phyloP scores from a whole-genome alignment of 2,329 filamentous ascomycete genomes.

The Phaeosphaeriaceae sp. region DNA sequence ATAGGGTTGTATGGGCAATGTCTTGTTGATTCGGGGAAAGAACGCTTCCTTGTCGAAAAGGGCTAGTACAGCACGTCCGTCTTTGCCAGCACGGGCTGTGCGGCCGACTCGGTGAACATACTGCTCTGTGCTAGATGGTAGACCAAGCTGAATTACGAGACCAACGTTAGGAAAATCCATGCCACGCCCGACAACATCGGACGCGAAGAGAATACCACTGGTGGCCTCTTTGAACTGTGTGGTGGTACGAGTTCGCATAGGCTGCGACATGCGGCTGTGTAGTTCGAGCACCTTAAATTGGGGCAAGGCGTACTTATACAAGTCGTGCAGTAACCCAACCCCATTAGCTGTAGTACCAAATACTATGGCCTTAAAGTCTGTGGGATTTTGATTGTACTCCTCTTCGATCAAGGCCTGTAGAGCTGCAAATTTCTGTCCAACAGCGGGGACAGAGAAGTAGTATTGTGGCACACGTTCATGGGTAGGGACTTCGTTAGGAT shows the following conservation, averaged over 20 bases:
- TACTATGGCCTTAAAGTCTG: slow-evolving; percentile 55
- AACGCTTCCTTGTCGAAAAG: slow-evolving; percentile 60
- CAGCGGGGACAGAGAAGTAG: slow-evolving; percentile 52
- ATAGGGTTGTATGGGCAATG: slow-evolving; percentile 59
- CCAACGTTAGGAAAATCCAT: slow-evolving; percentile 61
- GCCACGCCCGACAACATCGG: slow-evolving; percentile 55
- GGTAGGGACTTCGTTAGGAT: slow-evolving; percentile 53
- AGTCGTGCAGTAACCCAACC: slow-evolving; percentile 51
- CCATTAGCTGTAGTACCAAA: slow-evolving; percentile 57
- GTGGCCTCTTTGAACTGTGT: slow-evolving; percentile 53
- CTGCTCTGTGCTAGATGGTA: slow-evolving; percentile 59
- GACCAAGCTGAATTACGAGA: slow-evolving; percentile 56
- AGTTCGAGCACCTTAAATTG: slow-evolving; percentile 50
- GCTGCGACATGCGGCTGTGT: slow-evolving; percentile 54
- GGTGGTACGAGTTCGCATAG: slow-evolving; percentile 51
- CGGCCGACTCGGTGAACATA: slow-evolving; percentile 52
- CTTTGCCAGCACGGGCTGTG: slow-evolving; percentile 52
- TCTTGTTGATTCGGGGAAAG: slow-evolving; percentile 57
- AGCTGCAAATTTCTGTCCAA: slow-evolving; percentile 54
- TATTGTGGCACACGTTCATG: slow-evolving; percentile 59
- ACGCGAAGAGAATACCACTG: slow-evolving; percentile 60
- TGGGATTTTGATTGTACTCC: slow-evolving; percentile 49
- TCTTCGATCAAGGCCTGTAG: slow-evolving; percentile 54
- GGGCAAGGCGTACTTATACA: slow-evolving; percentile 44
- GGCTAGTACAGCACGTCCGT: slow-evolving; percentile 61